Conservation (phyloP, 441 rosid species). For the Pelargonium australe region DNA sequence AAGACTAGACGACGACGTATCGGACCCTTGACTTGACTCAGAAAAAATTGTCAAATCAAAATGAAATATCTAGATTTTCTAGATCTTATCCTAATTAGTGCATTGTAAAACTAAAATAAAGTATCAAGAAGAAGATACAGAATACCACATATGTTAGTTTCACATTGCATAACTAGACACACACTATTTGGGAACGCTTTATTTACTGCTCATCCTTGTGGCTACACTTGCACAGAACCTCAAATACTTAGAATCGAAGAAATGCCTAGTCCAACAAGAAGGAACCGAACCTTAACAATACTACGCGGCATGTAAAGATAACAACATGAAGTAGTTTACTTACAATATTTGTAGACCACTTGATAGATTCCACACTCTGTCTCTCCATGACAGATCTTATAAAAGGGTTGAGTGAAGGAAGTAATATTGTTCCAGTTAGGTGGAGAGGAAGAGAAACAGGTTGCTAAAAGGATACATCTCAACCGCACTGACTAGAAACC, state of each 20-base stretch:
- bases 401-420: constrained; percentile 21
- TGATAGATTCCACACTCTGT: constrained; percentile 38
- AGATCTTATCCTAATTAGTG: not conserved
- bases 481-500: constrained; percentile 37
- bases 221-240: not conserved
- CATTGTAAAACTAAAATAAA: no score
- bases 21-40: no score
- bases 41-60: no score
- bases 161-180: not conserved
- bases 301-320: not conserved
- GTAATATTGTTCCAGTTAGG: not conserved
- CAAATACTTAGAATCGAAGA: not conserved
- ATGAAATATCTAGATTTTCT: not conserved
- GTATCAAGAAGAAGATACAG: not conserved
- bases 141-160: not conserved
- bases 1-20: no score
- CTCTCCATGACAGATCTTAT: constrained; percentile 45
- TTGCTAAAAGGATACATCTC: constrained; percentile 44
- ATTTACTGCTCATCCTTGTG: not conserved
- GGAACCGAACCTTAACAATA: not conserved
- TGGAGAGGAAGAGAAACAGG: not conserved
- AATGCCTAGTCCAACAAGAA: not conserved
- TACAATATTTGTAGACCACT: constrained; percentile 43
- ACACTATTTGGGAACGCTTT: not conserved
- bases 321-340: constrained; percentile 19